Conservation (phyloP, 805 yeast genomes). For the Wickerhamomyces alni region DNA sequence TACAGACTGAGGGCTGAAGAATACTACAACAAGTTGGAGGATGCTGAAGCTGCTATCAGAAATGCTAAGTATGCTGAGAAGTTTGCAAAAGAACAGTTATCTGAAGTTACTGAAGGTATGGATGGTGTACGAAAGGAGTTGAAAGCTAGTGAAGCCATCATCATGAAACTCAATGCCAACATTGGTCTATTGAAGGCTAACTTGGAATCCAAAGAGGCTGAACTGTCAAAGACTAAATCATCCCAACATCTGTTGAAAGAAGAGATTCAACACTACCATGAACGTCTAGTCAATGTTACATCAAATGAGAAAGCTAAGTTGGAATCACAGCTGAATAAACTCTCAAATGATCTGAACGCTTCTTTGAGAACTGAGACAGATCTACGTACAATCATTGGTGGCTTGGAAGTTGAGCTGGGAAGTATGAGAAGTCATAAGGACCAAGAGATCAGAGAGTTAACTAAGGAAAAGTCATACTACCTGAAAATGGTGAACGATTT, state of each 20-base stretch:
- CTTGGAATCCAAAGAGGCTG: slow-evolving; percentile 51
- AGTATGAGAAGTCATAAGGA: slow-evolving; percentile 37
- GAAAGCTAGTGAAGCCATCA: slow-evolving; percentile 44
- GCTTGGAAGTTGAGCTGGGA: slow-evolving; percentile 54
- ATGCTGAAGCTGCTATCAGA: slow-evolving; percentile 68
- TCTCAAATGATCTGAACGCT: slow-evolving; percentile 47
- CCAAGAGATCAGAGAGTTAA: slow-evolving; percentile 30
- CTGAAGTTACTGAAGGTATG: slow-evolving; percentile 43
- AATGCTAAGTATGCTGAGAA: slow-evolving; percentile 60
- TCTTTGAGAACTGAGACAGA: slow-evolving; percentile 62
- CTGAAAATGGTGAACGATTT: slow-evolving; percentile 34
- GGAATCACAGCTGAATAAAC: slow-evolving; percentile 43
- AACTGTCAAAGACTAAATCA: slow-evolving; percentile 43
- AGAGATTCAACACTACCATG: slow-evolving; percentile 47
- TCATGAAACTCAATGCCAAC: slow-evolving; percentile 45
- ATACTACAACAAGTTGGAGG: slow-evolving; percentile 65
- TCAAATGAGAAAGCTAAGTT: slow-evolving; percentile 35
- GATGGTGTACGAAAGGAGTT: slow-evolving; percentile 46
- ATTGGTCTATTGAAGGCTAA: slow-evolving; percentile 48
- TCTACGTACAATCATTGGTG: slow-evolving; percentile 57
- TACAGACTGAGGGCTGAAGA: slow-evolving; percentile 72
- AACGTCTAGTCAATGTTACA: slow-evolving; percentile 33
- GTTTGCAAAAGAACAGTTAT: slow-evolving; percentile 43
- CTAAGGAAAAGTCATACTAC: slow-evolving; percentile 37
- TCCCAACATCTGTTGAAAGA: slow-evolving; percentile 47